Base-by-base conservation (phyloP, 495 filamentous ascomycete species). In the Bacidia rubella region DNA sequence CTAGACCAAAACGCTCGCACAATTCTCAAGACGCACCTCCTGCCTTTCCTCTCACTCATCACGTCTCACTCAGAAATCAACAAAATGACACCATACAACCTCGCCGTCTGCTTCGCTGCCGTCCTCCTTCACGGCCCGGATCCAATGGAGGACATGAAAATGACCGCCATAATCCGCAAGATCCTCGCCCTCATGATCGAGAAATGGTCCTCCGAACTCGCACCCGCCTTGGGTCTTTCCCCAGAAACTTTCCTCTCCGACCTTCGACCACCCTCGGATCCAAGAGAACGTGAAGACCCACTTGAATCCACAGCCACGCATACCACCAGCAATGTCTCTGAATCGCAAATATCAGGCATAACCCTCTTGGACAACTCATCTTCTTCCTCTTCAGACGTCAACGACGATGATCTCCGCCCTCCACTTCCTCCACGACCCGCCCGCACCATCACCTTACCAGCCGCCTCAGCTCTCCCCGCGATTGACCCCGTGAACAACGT, bases 11-110 rank as follows among this genome's bases (percentile, higher is more conserved):
- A 59, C 5, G 71, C 70, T 1, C 65, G 74, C 10, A 56, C 67
- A 42, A 73, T 78, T 22, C 53, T 78, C 15, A 65, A 60, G 2
- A 59, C 68, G 29, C 75, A 79, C 58, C 63, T 78, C 4, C 60
- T 79, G n/a, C 75, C 75, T 1, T 54, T 79, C 3, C 62, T 78
- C 0, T 62, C 66, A n/a, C 62, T 59, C 5, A 65, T 78, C 11
- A 62, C 74, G 2, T 60, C 61, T 20, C 63, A 66, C 29, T 53
- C 67, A 23, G 59, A 64, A 15, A 57, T 64, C 40, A 79, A 78
- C 58, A 73, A 75, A 52, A 79, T 79, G 75, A 71, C 62, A 11
- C 53, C 74, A 0, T 66, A 64, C 47, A 78, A 77, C 29, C 60
- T 79, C 10, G 68, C 73, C 10, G 67, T 76, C 22, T 76, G 74